Percentiles rank a stretch among this genome's conserved stretches.
Evolutionary conservation across 2,329 filamentous ascomycete species (phyloP).

Genomic region (Byssochlamys sp.): DNA sequence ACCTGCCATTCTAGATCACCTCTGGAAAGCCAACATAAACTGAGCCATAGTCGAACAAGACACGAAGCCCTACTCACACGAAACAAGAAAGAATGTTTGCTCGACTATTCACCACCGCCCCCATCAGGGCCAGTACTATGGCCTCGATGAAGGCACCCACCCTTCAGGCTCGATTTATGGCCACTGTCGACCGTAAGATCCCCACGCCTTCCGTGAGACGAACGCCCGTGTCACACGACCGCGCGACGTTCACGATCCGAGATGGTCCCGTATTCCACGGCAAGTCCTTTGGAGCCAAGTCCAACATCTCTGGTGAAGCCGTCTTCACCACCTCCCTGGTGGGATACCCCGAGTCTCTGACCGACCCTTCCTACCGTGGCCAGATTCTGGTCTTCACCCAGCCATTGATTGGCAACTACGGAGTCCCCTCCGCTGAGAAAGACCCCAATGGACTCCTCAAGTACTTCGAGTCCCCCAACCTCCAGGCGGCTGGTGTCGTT

Average conservation of each 20-base stretch:
- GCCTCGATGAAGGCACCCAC: constrained; percentile 25
- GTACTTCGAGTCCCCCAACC: constrained; percentile 96
- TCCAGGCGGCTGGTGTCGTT: constrained; percentile 90
- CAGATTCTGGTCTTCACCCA: constrained; percentile 98
- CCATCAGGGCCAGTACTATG: constrained; percentile 39
- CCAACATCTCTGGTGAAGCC: constrained; percentile 93
- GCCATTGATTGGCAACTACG: constrained; percentile 96
- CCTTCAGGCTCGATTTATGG: constrained; percentile 42
- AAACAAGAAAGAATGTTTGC: constrained; percentile 41
- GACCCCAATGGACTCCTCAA: constrained; percentile 86
- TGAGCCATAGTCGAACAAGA: constrained; percentile 31
- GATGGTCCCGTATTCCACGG: constrained; percentile 94
- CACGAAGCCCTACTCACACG: constrained; percentile 11
- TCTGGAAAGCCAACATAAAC: constrained; percentile 59
- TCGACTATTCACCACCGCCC: constrained; percentile 45
- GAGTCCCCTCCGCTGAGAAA: constrained; percentile 74
- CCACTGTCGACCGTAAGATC: constrained; percentile 60
- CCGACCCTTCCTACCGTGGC: constrained; percentile 58
- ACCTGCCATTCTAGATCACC: constrained; percentile 43
- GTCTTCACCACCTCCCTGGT: constrained; percentile 98
- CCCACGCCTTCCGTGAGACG: constrained; percentile 50
- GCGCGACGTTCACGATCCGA: constrained; percentile 90
- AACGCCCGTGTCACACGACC: constrained; percentile 61
- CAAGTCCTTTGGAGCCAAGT: constrained; percentile 90
- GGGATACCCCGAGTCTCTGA: constrained; percentile 85